Conservation (phyloP, 2,329 filamentous ascomycete genomes). For the Fusarium nurragi region DNA sequence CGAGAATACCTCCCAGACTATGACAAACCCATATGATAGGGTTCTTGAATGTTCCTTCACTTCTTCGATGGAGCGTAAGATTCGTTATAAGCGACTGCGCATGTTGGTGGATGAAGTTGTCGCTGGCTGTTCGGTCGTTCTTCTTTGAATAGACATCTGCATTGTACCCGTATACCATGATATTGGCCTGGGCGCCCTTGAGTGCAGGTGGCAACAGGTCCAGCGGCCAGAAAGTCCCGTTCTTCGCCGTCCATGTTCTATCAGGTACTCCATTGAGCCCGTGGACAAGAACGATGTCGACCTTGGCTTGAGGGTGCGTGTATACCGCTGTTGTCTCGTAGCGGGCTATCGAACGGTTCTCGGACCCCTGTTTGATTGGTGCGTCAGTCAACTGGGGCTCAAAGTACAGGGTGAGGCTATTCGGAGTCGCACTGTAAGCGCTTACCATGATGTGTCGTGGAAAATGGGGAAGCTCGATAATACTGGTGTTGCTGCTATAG, state of each 20-base stretch:
- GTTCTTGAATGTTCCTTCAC: conserved; percentile 64
- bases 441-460: conserved; percentile 43
- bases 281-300: conserved; percentile 76
- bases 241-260: conserved; percentile 68
- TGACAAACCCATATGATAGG: conserved; percentile 82
- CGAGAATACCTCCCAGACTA: conserved; percentile 76
- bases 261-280: conserved; percentile 74
- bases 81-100: conserved; percentile 73
- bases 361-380: conserved; percentile 50
- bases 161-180: conserved; percentile 80
- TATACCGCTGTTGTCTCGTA: conserved; percentile 69
- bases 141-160: conserved; percentile 67
- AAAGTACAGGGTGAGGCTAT: background rate
- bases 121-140: conserved; percentile 64
- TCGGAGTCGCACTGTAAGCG: background rate
- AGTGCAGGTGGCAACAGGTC: conserved; percentile 72
- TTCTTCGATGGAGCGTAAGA: conserved; percentile 70
- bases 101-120: conserved; percentile 75
- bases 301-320: conserved; percentile 66
- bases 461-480: conserved; percentile 17
- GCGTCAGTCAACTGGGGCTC: conserved; percentile 1
- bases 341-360: conserved; percentile 50
- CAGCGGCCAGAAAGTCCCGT: conserved; percentile 73
- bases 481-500: background rate
- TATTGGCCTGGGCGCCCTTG: conserved; percentile 65